Evolutionary conservation across 2,329 filamentous ascomycete genomes (phyloP).

Genomic region (Acarospora socialis): DNA sequence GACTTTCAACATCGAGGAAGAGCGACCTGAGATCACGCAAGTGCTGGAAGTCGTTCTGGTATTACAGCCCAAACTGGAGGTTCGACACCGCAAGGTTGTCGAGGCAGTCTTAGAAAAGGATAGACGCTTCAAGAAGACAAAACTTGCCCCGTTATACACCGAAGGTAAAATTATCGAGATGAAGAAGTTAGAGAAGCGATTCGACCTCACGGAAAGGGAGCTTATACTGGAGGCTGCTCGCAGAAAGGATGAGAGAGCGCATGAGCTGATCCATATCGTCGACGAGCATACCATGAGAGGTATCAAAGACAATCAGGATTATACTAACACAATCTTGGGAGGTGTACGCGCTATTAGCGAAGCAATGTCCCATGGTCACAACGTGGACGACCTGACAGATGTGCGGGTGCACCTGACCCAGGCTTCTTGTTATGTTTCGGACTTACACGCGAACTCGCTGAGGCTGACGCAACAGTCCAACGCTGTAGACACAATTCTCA

Average conservation of each 20-base stretch:
- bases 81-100: slow-evolving; percentile 34
- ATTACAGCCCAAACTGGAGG: slow-evolving; percentile 34
- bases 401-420: slow-evolving; percentile 19
- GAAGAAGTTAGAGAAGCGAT: slow-evolving; percentile 27
- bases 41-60: slow-evolving; percentile 32
- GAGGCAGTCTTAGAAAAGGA: slow-evolving; percentile 39
- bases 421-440: slow-evolving; percentile 24
- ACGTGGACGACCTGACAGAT: slow-evolving; percentile 23
- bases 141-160: slow-evolving; percentile 37
- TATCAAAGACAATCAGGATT: slow-evolving; percentile 36
- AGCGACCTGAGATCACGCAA: slow-evolving; percentile 23
- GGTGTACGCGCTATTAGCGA: slow-evolving; percentile 23
- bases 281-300: slow-evolving; percentile 35
- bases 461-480: slow-evolving; percentile 31
- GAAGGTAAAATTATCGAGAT: slow-evolving; percentile 37
- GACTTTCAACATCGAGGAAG: slow-evolving; percentile 16
- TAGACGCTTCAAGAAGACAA: slow-evolving; percentile 39
- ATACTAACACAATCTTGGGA: slow-evolving; percentile 33
- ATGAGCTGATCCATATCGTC: slow-evolving; percentile 35
- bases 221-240: slow-evolving; percentile 35
- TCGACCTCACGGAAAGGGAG: slow-evolving; percentile 37
- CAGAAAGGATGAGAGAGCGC: slow-evolving; percentile 35
- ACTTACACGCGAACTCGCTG: slow-evolving; percentile 26
- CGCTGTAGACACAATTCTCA: slow-evolving; percentile 34
- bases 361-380: slow-evolving; percentile 20